Base-by-base conservation (phyloP, 2,329 filamentous ascomycete genomes). In the Exophiala bonariae region DNA sequence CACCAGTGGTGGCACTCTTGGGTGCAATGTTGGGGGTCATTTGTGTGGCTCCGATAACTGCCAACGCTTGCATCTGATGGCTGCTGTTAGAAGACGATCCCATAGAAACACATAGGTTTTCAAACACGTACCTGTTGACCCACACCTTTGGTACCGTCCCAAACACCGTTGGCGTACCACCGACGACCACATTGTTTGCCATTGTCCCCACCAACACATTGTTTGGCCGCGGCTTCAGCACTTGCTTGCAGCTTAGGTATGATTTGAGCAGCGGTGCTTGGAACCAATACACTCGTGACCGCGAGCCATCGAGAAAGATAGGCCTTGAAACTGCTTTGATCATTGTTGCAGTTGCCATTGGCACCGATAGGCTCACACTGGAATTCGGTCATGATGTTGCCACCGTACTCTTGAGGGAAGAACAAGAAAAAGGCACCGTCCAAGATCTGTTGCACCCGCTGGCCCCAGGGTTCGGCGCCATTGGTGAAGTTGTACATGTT, bases 271-370 rank as follows among this genome's bases (percentile, higher is more conserved):
- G 66, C 66, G 1, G 79, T 82, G 36, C 75, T 76, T 0, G 86
- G 85, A 0, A 81, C 83, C n/a, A 88, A 47, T 55, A 84, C 75
- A 2, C 80, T 77, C 1, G 79, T 74, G 17, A 77, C 73, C 3
- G 79, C 74, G 56, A 89, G 71, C 81, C 83, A 87, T 32, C 82
- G 78, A 56, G 82, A 76, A 14, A 87, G 71, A 48, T 84, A 83
- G 31, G 84, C 85, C 66, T 88, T 88, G 77, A 86, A 90, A 2
- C 81, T 80, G 50, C 80, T 67, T 74, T 89, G 86, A 59, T 92
- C 88, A 38, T 79, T 74, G 48, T 83, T 83, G 71, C 88, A 92
- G 16, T 69, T 76, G 17, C 65, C 62, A 2, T 61, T 67, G 17
- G 69, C 76, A 17, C 65, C 62, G 2, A 61, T 68, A 2, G 74